Evolutionary conservation across 257 asterid genomes (phyloP).

Genomic region (Gentiana straminea): DNA sequence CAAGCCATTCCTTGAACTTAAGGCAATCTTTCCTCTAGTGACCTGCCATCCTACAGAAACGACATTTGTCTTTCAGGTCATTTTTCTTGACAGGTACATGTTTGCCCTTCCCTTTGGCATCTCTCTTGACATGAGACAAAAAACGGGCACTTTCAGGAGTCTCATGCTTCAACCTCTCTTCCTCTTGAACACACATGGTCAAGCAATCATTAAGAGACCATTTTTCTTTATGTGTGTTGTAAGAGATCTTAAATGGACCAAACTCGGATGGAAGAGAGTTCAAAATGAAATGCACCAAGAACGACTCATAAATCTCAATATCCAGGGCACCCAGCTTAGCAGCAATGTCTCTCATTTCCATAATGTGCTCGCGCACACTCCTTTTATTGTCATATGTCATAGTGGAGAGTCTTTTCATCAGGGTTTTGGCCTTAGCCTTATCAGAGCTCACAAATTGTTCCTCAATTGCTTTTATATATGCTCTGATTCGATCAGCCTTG

Average conservation of each 20-base stretch:
- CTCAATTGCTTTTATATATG: not conserved
- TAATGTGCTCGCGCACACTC: not conserved
- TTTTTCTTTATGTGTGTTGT: not conserved
- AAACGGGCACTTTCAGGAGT: too few species aligned
- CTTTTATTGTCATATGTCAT: not conserved
- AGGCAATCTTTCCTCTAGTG: not conserved
- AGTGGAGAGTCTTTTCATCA: not conserved
- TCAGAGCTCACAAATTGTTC: slow-evolving; percentile 1
- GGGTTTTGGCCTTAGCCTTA: not conserved
- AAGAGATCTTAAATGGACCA: not conserved
- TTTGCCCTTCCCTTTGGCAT: too few species aligned
- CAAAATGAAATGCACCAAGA: not conserved
- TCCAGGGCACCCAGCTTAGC: not conserved
- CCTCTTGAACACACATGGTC: too few species aligned
- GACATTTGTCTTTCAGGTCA: too few species aligned
- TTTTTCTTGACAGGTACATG: too few species aligned
- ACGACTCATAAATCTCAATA: not conserved
- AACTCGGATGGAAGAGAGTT: not conserved
- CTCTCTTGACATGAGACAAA: too few species aligned
- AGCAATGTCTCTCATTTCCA: not conserved
- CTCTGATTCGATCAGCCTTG: not conserved
- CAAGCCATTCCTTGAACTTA: not conserved
- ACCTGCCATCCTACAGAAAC: not conserved
- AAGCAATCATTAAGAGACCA: too few species aligned
- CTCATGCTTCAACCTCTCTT: too few species aligned